These are phyloP conservation scores for Ascochyta viciae-villosae DNA, from an alignment of 2,329 filamentous ascomycete genomes.

Conservation along the genomic window DNA sequence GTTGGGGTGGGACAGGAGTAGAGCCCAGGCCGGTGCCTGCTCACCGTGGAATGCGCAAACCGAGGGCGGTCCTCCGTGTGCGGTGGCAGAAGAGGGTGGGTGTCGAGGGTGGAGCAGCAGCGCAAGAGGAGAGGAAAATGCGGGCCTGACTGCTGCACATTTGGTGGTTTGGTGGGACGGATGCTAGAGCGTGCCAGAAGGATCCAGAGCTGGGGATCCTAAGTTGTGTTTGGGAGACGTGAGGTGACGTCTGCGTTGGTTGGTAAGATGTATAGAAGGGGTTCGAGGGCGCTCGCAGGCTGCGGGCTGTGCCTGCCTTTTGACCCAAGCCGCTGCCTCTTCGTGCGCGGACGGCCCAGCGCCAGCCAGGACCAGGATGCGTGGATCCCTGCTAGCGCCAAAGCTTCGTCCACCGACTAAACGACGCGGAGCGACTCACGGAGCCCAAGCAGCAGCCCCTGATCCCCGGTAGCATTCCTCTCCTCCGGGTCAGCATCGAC, in stretches of 20 bases:
- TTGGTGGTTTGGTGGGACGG: constrained; percentile 28
- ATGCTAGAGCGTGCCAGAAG: constrained; percentile 42
- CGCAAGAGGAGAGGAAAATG: constrained; percentile 37
- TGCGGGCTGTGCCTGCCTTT: constrained; percentile 31
- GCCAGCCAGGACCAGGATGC: constrained; percentile 4
- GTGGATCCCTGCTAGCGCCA: constrained; percentile 17
- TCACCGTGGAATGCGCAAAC: constrained; percentile 45
- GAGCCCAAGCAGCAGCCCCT: constrained; percentile 26
- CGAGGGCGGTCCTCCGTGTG: constrained; percentile 34
- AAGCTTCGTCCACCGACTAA: constrained; percentile 17
- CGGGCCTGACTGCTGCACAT: constrained; percentile 47
- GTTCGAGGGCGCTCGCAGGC: constrained; percentile 26
- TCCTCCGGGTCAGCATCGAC: constrained; percentile 35
- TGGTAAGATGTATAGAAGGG: constrained; percentile 32
- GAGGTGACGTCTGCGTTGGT: constrained; percentile 32
- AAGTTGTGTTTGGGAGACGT: constrained; percentile 20
- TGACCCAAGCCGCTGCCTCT: constrained; percentile 19
- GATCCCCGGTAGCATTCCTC: constrained; percentile 29
- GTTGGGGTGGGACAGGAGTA: constrained; percentile 14
- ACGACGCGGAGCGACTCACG: not conserved
- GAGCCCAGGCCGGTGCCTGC: constrained; percentile 42
- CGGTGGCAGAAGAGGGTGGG: constrained; percentile 26
- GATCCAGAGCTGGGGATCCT: constrained; percentile 40
- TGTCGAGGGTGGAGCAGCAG: constrained; percentile 41
- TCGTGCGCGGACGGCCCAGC: constrained; percentile 24